These are phyloP conservation scores for Paecilomyces niveus DNA, from an alignment of 2,329 filamentous ascomycete species.

Conservation along the genomic window DNA sequence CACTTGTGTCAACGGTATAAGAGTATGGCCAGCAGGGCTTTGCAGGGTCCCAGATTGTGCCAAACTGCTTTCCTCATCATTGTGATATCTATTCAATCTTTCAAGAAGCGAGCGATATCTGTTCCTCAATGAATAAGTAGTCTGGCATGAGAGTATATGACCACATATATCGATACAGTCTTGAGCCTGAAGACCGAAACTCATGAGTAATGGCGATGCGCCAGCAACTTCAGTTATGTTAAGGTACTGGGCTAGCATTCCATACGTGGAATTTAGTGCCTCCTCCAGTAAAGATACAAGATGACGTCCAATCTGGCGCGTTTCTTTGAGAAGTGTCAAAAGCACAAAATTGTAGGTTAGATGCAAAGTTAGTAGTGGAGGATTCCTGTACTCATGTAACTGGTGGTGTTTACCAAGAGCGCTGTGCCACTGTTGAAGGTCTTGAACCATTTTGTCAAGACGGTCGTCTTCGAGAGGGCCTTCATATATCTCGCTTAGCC, in stretches of 20 bases:
- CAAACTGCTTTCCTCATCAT: background rate
- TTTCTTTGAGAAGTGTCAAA: conserved; percentile 3
- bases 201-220: background rate
- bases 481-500: conserved; percentile 1
- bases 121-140: background rate
- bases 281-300: conserved; percentile 2
- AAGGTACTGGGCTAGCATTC: conserved; percentile 3
- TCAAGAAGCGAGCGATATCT: background rate
- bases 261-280: background rate
- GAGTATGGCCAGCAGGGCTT: background rate
- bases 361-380: conserved; percentile 4
- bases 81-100: background rate
- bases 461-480: background rate
- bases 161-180: background rate
- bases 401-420: conserved; percentile 6
- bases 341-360: conserved; percentile 5
- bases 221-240: background rate
- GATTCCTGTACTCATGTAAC: conserved; percentile 2
- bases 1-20: background rate
- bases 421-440: conserved; percentile 6
- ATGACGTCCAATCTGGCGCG: background rate
- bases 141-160: background rate
- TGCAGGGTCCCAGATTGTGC: background rate
- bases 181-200: background rate
- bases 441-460: conserved; percentile 1